A percentile compares a stretch with the other conserved stretches of the same genome.
phyloP scores from a whole-genome alignment of 169 alveolate species.

The Amoebophrya sp. region DNA sequence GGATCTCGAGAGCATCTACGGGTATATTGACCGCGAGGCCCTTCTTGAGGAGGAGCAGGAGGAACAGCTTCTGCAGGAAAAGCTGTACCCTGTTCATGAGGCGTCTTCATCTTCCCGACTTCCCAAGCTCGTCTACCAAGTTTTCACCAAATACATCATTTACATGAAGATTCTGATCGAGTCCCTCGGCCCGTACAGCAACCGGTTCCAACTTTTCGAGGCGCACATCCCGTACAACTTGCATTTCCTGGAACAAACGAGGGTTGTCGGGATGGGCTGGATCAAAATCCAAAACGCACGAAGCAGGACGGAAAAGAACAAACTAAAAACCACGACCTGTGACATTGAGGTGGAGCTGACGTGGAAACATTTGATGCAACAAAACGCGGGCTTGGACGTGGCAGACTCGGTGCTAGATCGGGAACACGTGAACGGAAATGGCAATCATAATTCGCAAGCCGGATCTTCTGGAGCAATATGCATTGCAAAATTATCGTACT shows the following conservation, averaged over 20 bases:
- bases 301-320: neutral
- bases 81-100: too few species aligned
- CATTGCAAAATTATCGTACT: too few species aligned
- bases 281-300: neutral
- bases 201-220: neutral
- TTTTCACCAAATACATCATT: neutral
- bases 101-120: too few species aligned
- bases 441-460: too few species aligned
- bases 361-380: neutral
- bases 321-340: neutral
- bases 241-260: neutral
- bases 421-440: neutral
- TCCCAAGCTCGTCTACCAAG: neutral
- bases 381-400: neutral
- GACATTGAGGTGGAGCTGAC: neutral
- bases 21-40: neutral
- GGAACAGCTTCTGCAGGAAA: neutral
- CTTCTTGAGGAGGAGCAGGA: neutral
- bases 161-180: constrained; percentile 26
- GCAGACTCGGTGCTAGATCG: neutral
- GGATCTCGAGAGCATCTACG: neutral
- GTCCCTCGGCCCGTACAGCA: neutral
- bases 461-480: too few species aligned
- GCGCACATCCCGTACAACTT: constrained; percentile 5
- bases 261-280: constrained; percentile 12